phyloP scores from a whole-genome alignment of 331 rosid species.

The Malus hybrid region DNA sequence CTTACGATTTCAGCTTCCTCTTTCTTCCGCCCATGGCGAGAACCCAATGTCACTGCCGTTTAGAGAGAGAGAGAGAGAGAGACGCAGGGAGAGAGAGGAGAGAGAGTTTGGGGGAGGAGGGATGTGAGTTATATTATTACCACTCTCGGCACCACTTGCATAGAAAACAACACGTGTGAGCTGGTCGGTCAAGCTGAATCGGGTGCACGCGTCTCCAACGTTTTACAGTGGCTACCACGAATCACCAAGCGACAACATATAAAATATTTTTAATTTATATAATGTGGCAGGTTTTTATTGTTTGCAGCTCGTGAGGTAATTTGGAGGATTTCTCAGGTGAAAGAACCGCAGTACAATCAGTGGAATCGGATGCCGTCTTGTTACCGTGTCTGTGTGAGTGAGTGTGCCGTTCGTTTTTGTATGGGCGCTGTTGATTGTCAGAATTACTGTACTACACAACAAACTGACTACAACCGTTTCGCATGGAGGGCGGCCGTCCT shows the following conservation, averaged over 20 bases:
- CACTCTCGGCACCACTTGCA: neutral
- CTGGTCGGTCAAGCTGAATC: neutral
- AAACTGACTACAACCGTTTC: neutral
- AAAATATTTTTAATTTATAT: too few relatives aligned
- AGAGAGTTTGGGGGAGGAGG: neutral
- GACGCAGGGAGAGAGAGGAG: neutral
- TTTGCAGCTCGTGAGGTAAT: too few relatives aligned
- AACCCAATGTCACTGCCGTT: neutral
- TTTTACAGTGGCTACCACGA: neutral
- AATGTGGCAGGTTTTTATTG: neutral
- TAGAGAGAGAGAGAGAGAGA: conserved; percentile 2
- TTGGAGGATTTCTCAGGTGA: neutral
- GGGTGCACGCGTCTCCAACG: neutral
- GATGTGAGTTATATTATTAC: neutral
- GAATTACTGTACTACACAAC: neutral
- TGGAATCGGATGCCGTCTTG: neutral
- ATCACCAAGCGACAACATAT: neutral
- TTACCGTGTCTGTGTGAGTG: neutral
- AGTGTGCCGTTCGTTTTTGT: neutral
- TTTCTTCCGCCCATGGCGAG: conserved; percentile 26
- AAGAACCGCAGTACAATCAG: neutral
- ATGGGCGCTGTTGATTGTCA: neutral
- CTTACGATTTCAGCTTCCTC: conserved; percentile 35
- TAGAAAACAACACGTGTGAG: neutral
- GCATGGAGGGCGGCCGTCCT: too few relatives aligned